Evolutionary conservation across 768 basidiomycete genomes (phyloP), one percentile per base, ranked within the genome.

Genomic region (Xerocomus spinulosus): DNA sequence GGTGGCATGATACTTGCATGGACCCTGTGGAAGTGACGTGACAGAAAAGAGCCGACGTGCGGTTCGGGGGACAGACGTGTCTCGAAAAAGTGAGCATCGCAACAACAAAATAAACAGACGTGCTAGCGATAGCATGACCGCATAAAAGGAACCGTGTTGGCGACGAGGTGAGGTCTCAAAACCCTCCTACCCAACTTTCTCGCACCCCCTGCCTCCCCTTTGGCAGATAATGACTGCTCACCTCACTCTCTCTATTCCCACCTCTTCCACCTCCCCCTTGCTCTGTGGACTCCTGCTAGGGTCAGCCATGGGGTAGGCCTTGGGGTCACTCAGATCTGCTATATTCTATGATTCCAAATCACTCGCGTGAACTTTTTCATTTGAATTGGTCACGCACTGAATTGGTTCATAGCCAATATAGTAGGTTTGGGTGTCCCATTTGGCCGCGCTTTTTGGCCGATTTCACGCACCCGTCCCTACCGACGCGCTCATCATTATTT

Each of bases 391-490:
- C 56, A 58, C 24, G 58, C 57, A 41, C 26, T 64, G 62, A 59
- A 61, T 75, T 68, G 78, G 76, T 79, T 80, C 78, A 80, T 79
- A 78, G 77, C 72, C 74, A 70, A 74, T 71, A 76, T 75, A 74
- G 74, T 73, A 70, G 69, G 60, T 25, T 46, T 59, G 71, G 68
- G 75, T 64, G 75, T 72, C 71, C 63, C 54, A 56, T 53, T 21
- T 8, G 24, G 56, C 53, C 52, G n/a, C 14, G 12, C 35, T 21
- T 54, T 41, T 24, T 50, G 42, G 50, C 15, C 29, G 42, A 40
- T 55, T 25, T 48, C 52, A 24, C 3, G 34, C 34, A 26, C 25
- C 1, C 24, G 23, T 36, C 44, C 35, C 14, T 5, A 32, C 37
- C 13, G 9, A 40, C 37, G n/a, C 30, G 23, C 6, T 28, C 38